Evolutionary conservation across 495 filamentous ascomycete genomes (phyloP), one percentile per base, ranked within the genome.

Genomic region (Trypethelium eluteriae): DNA sequence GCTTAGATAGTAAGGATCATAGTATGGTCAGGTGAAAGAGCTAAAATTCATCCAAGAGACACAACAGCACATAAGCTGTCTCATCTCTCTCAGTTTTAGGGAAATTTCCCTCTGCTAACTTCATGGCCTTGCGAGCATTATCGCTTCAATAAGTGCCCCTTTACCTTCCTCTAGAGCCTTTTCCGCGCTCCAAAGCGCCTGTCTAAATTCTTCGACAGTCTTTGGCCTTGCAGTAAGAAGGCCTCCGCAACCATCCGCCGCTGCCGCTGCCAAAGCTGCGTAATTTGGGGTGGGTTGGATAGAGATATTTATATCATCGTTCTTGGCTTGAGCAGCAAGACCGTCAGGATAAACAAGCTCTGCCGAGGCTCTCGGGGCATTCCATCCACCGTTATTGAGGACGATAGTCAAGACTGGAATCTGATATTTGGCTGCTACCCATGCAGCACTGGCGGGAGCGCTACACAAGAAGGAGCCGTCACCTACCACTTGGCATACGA

Each of bases 341-440:
- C 92, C 92, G n/a, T 90, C 79, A 0, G 92, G 91, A 68, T 96
- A 91, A 9, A 95, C 91, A 2, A 95, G 84, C 10, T 90, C 80
- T 71, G 93, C 82, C 32, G 88, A 92, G 66, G 82, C 83, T 10
- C 85, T 81, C 2, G 91, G 91, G 0, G 91, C 91, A 72, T 96
- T 91, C 91, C 91, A 96, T 76, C 76, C 75, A 2, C 72, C 71
- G 63, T 77, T 79, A 50, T 78, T 77, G 16, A 76, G 66, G 16
- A 78, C 74, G 39, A 79, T 68, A 0, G 77, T 78, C 10, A 79
- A 39, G 39, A 77, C 62, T 1, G 74, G 77, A 38, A 77, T 74
- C 61, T 76, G 53, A 53, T 76, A 78, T 38, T 72, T 76, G 53
- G 66, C 67, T 1, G 64, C 70, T 25, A 77, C 67, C 77, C 77